Percentiles rank a stretch among this genome's conserved stretches.
Conservation (phyloP, 495 filamentous ascomycete species). For the Mytilinidion resinicola region DNA sequence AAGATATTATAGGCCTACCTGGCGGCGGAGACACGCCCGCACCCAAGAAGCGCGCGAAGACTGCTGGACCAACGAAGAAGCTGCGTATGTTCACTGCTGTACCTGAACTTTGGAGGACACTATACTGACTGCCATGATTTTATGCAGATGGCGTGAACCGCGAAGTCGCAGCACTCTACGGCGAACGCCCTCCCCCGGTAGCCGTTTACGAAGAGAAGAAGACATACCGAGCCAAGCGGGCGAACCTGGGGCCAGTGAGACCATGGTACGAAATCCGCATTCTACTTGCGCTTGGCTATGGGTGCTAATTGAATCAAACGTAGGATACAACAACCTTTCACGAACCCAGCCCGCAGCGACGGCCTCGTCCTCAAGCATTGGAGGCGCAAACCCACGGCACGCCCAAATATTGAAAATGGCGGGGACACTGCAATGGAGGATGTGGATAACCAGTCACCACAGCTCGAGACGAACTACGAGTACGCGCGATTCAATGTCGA, state of each 20-base stretch:
- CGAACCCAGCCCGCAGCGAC: constrained; percentile 52
- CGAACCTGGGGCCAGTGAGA: constrained; percentile 16
- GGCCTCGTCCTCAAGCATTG: constrained; percentile 63
- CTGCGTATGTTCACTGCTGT: constrained; percentile 14
- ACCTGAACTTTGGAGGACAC: constrained; percentile 13
- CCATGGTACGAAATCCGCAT: constrained; percentile 6
- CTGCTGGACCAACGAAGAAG: constrained; percentile 14
- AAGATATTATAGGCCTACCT: constrained; percentile 30
- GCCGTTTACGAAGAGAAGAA: constrained; percentile 57
- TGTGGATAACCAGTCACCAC: constrained; percentile 29
- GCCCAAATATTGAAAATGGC: constrained; percentile 37
- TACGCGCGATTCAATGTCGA: constrained; percentile 81
- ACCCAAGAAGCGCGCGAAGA: constrained; percentile 19
- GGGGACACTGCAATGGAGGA: constrained; percentile 48
- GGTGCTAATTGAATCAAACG: constrained; percentile 41
- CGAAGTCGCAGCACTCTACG: constrained; percentile 59
- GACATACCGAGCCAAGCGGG: constrained; percentile 48
- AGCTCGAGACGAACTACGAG: constrained; percentile 44
- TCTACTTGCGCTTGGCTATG: not conserved
- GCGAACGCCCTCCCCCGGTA: constrained; percentile 63
- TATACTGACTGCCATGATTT: not conserved
- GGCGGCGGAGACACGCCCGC: constrained; percentile 7
- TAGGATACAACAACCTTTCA: constrained; percentile 44
- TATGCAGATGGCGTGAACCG: constrained; percentile 65
- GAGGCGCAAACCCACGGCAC: constrained; percentile 41